Percentiles rank a stretch among this genome's conserved stretches.
Conservation (phyloP, 2,329 filamentous ascomycete species). For the Beauveria asiatica region DNA sequence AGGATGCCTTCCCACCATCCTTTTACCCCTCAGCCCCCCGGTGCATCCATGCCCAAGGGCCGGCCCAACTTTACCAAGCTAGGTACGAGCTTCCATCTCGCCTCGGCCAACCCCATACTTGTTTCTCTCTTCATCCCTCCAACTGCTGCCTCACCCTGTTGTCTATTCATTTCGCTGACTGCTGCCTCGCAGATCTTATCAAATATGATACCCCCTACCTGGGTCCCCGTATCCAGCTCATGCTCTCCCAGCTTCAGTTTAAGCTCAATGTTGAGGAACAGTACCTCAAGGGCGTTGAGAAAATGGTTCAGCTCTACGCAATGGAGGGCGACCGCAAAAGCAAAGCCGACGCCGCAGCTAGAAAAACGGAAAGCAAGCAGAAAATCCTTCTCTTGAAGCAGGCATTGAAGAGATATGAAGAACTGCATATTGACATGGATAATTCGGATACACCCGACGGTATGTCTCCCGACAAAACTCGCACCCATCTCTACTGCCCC, state of each 20-base stretch:
- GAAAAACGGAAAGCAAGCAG: slow-evolving; percentile 89
- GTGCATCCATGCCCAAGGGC: slow-evolving; percentile 59
- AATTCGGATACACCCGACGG: slow-evolving; percentile 69
- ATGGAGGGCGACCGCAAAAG: slow-evolving; percentile 97
- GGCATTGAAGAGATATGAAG: slow-evolving; percentile 92
- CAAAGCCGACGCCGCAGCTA: slow-evolving; percentile 81
- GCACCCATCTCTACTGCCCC: slow-evolving; percentile 16
- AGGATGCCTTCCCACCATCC: slow-evolving; percentile 76
- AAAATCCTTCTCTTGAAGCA: slow-evolving; percentile 96
- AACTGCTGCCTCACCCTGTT: background rate
- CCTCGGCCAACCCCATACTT: background rate
- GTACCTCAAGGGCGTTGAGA: slow-evolving; percentile 97
- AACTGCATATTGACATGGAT: slow-evolving; percentile 91
- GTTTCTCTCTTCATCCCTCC: background rate
- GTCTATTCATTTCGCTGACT: background rate
- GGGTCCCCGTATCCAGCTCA: slow-evolving; percentile 94
- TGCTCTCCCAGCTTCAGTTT: slow-evolving; percentile 97
- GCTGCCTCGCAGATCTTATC: slow-evolving; percentile 64
- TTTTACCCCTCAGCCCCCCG: slow-evolving; percentile 61
- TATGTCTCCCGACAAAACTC: slow-evolving; percentile 33
- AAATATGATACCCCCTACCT: slow-evolving; percentile 97
- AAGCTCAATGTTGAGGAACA: slow-evolving; percentile 98
- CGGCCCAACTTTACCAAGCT: slow-evolving; percentile 93
- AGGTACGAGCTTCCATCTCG: slow-evolving; percentile 45
- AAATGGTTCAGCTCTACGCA: slow-evolving; percentile 96